A percentile compares a stretch with the other conserved stretches of the same genome.
phyloP scores from a whole-genome alignment of 768 basidiomycete genomes.

The Russula sp. region DNA sequence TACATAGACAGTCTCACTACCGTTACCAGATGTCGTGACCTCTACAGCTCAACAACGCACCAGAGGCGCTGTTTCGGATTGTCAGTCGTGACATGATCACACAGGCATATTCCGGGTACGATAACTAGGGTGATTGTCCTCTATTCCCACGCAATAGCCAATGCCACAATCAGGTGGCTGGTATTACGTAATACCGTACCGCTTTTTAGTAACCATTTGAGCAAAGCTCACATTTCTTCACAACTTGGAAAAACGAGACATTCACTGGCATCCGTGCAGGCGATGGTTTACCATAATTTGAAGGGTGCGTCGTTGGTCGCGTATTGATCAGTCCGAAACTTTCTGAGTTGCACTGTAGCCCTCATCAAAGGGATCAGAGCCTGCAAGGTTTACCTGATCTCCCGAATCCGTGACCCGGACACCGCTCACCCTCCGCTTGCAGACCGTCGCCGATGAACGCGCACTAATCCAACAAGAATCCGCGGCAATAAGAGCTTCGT shows the following conservation, averaged over 20 bases:
- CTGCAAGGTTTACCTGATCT: slow-evolving; percentile 62
- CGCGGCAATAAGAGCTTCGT: slow-evolving; percentile 92
- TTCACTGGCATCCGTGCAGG: not conserved
- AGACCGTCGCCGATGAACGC: slow-evolving; percentile 99
- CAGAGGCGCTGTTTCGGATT: too few species aligned
- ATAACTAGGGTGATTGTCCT: too few species aligned
- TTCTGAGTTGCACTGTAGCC: slow-evolving; percentile 44
- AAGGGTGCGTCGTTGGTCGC: slow-evolving; percentile 49
- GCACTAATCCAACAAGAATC: slow-evolving; percentile 96
- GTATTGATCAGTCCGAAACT: slow-evolving; percentile 17
- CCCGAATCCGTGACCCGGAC: not conserved
- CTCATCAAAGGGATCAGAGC: slow-evolving; percentile 97
- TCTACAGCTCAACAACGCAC: too few species aligned
- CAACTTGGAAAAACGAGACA: not conserved
- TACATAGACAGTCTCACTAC: too few species aligned
- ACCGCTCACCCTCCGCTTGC: slow-evolving; percentile 25
- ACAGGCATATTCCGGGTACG: too few species aligned
- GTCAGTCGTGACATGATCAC: too few species aligned
- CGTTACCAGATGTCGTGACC: too few species aligned
- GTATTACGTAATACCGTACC: not conserved
- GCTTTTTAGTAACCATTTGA: not conserved
- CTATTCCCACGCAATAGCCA: too few species aligned
- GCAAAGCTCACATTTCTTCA: too few species aligned
- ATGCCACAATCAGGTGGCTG: too few species aligned
- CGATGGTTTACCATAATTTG: slow-evolving; percentile 81